phyloP scores from a whole-genome alignment of 495 filamentous ascomycete genomes.

The Hypomontagnella submonticulosa region DNA sequence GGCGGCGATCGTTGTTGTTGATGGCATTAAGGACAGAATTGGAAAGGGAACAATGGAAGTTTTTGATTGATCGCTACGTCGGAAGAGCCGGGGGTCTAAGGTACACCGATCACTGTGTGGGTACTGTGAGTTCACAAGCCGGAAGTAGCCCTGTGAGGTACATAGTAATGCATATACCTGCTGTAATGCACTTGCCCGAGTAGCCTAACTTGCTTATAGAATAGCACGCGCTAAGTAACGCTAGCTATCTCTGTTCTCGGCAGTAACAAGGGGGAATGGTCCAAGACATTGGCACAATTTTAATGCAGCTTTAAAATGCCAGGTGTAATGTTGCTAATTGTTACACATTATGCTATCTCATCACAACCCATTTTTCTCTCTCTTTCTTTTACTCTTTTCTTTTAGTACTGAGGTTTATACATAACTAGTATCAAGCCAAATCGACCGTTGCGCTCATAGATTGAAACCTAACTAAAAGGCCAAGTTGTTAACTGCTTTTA shows the following conservation, averaged over 20 bases:
- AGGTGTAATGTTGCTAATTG: no score
- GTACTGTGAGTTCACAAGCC: conserved; percentile 20
- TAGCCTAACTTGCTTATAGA: conserved; percentile 7
- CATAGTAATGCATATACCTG: conserved; percentile 6
- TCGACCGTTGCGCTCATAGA: no score
- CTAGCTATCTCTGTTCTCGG: conserved; percentile 23
- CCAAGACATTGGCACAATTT: conserved; percentile 43
- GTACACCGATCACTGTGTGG: conserved; percentile 38
- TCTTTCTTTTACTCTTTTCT: no score
- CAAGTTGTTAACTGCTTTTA: no score
- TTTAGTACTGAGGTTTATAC: background rate
- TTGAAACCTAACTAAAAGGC: no score
- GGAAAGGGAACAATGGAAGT: conserved; percentile 50
- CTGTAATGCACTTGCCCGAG: conserved; percentile 4
- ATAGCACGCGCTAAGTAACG: conserved; percentile 8
- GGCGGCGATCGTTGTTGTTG: conserved; percentile 46
- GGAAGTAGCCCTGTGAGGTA: background rate
- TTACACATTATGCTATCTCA: no score
- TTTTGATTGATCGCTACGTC: conserved; percentile 50
- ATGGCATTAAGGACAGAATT: conserved; percentile 46
- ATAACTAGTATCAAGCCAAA: no score
- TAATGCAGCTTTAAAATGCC: conserved; percentile 4
- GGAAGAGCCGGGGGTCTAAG: conserved; percentile 41
- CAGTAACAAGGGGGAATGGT: conserved; percentile 29
- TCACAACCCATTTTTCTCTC: no score